These are phyloP conservation scores for Tolypocladium capitatum DNA, from an alignment of 2,329 filamentous ascomycete species.

Conservation along the genomic window DNA sequence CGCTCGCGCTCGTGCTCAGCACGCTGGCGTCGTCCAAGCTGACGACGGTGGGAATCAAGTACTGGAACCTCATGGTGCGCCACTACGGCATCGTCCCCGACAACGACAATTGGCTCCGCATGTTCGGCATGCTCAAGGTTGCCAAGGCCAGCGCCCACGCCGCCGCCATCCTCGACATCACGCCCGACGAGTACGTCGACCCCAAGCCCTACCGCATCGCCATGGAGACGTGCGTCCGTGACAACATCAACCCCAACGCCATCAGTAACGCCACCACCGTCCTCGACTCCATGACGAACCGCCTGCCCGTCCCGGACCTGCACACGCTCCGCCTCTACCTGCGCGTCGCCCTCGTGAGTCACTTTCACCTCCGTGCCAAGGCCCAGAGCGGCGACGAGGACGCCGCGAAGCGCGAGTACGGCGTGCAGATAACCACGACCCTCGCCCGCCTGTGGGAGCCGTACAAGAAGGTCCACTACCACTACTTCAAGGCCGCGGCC, in stretches of 20 bases:
- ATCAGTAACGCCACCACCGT: slow-evolving; percentile 52
- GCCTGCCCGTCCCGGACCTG: slow-evolving; percentile 32
- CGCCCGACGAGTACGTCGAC: slow-evolving; percentile 31
- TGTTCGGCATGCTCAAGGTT: slow-evolving; percentile 53
- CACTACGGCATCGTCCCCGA: slow-evolving; percentile 57
- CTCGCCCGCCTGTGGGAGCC: slow-evolving; percentile 38
- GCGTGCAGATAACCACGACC: slow-evolving; percentile 35
- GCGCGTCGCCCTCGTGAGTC: slow-evolving; percentile 36
- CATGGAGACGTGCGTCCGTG: slow-evolving; percentile 59
- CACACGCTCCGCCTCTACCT: slow-evolving; percentile 42
- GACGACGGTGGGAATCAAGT: slow-evolving; percentile 51
- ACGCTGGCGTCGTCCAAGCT: slow-evolving; percentile 48
- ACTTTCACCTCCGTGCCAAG: slow-evolving; percentile 23
- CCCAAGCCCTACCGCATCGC: slow-evolving; percentile 55
- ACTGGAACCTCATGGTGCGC: slow-evolving; percentile 63
- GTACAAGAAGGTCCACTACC: slow-evolving; percentile 25
- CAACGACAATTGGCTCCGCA: slow-evolving; percentile 51
- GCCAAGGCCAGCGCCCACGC: slow-evolving; percentile 52
- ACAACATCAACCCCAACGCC: slow-evolving; percentile 61
- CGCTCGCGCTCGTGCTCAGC: slow-evolving; percentile 56
- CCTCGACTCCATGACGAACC: slow-evolving; percentile 46
- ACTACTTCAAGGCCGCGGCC: slow-evolving; percentile 17
- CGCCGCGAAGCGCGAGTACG: slow-evolving; percentile 29
- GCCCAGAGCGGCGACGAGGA: slow-evolving; percentile 16
- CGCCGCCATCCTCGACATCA: slow-evolving; percentile 42